phyloP scores from a whole-genome alignment of 352 stramenopile genomes.

The Salisapilia sapeloensis region DNA sequence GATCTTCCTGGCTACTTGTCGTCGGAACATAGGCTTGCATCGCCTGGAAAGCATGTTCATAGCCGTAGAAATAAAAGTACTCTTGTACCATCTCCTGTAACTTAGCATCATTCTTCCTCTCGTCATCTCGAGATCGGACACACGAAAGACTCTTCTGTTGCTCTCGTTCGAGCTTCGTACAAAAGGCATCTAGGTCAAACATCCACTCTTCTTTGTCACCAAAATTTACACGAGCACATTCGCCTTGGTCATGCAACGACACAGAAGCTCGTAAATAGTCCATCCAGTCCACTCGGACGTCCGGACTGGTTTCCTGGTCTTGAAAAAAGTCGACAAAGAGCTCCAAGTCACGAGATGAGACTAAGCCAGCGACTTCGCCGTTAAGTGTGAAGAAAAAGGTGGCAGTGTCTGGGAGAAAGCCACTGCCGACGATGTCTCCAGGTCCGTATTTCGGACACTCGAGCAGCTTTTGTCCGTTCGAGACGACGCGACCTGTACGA shows the following conservation, averaged over 20 bases:
- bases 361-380: slow-evolving; percentile 21
- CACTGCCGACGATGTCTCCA: slow-evolving; percentile 39
- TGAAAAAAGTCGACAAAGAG: slow-evolving; percentile 20
- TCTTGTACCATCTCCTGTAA: background rate
- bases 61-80: background rate
- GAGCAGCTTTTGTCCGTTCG: slow-evolving; percentile 21
- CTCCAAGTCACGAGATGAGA: slow-evolving; percentile 25
- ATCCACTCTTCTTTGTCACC: slow-evolving; percentile 10
- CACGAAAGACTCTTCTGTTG: no score
- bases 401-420: slow-evolving; percentile 30
- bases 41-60: background rate
- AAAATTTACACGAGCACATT: slow-evolving; percentile 17
- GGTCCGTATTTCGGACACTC: slow-evolving; percentile 29
- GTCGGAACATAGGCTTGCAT: background rate
- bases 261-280: slow-evolving; percentile 18
- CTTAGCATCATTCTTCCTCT: background rate
- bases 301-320: slow-evolving; percentile 5
- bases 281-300: slow-evolving; percentile 5
- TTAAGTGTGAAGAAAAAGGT: slow-evolving; percentile 68
- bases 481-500: slow-evolving; percentile 29
- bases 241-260: slow-evolving; percentile 22
- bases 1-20: background rate
- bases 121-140: background rate
- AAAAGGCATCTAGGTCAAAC: slow-evolving; percentile 28
- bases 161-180: slow-evolving; percentile 22